Evolutionary conservation across 257 asterid species (phyloP).

Genomic region (Scutellaria minor): DNA sequence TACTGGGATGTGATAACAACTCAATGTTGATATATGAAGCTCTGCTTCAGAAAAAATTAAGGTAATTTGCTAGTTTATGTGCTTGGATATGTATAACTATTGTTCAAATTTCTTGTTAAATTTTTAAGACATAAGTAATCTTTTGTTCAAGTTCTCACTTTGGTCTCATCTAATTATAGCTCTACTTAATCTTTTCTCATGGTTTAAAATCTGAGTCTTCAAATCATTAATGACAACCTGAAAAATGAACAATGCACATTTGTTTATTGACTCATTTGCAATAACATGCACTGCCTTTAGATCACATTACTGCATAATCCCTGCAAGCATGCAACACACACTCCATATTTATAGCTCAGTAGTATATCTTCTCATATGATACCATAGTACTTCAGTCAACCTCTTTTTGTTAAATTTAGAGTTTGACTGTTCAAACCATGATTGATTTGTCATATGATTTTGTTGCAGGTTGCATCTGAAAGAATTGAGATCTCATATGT

Average conservation of each 20-base stretch:
- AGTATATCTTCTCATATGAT: background rate
- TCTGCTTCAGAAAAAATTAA: background rate
- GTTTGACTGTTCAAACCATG: constrained; percentile 26
- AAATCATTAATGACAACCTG: background rate
- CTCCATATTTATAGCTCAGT: constrained; percentile 25
- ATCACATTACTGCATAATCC: constrained; percentile 7
- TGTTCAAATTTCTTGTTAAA: background rate
- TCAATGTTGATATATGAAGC: constrained; percentile 5
- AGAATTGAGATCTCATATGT: constrained; percentile 60
- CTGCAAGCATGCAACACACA: background rate
- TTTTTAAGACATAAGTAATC: background rate
- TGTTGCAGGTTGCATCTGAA: constrained; percentile 64
- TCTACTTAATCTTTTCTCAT: background rate
- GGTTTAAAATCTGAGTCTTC: background rate
- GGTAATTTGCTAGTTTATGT: background rate
- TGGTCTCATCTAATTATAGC: background rate
- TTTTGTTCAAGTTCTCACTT: constrained; percentile 6
- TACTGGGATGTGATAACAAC: constrained; percentile 5
- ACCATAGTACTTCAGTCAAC: constrained; percentile 6
- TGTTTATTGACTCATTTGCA: background rate
- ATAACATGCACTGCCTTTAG: constrained; percentile 14
- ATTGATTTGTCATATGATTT: constrained; percentile 19
- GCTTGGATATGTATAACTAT: background rate
- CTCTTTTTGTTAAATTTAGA: constrained; percentile 15
- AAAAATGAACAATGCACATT: constrained; percentile 6